Percentiles rank a stretch among this genome's conserved stretches.
phyloP scores from a whole-genome alignment of 2,329 filamentous ascomycete species.

The Ceratocystis colombiana region DNA sequence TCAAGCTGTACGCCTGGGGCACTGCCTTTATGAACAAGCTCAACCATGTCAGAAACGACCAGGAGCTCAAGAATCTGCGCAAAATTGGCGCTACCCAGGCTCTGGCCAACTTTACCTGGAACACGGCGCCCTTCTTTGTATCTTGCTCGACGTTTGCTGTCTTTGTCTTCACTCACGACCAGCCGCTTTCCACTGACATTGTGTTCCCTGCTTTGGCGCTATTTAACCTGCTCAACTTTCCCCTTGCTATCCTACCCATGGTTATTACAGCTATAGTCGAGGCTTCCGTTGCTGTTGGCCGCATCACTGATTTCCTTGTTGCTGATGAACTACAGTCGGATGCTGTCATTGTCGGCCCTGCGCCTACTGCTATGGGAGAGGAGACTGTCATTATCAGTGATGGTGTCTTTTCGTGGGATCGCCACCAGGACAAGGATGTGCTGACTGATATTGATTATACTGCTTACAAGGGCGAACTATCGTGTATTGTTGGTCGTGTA shows the following conservation, averaged over 20 bases:
- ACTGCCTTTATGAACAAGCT: slow-evolving; percentile 96
- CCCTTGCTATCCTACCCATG: slow-evolving; percentile 88
- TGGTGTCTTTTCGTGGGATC: slow-evolving; percentile 90
- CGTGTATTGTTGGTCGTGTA: slow-evolving; percentile 88
- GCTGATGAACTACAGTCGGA: slow-evolving; percentile 85
- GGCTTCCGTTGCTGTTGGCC: slow-evolving; percentile 80
- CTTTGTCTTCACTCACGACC: slow-evolving; percentile 74
- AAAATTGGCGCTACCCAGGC: slow-evolving; percentile 94
- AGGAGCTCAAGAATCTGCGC: slow-evolving; percentile 86
- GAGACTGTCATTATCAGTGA: slow-evolving; percentile 76
- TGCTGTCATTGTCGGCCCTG: slow-evolving; percentile 60
- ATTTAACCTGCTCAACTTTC: slow-evolving; percentile 94
- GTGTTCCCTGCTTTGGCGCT: slow-evolving; percentile 89
- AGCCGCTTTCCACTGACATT: slow-evolving; percentile 81
- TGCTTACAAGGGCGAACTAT: slow-evolving; percentile 84
- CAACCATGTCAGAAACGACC: slow-evolving; percentile 89
- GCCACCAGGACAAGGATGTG: slow-evolving; percentile 58
- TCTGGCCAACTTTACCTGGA: slow-evolving; percentile 96
- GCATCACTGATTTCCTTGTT: slow-evolving; percentile 72
- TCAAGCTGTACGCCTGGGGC: slow-evolving; percentile 97
- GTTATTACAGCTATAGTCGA: slow-evolving; percentile 95
- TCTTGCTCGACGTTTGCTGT: slow-evolving; percentile 94
- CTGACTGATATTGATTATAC: slow-evolving; percentile 79
- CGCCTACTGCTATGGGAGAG: slow-evolving; percentile 67
- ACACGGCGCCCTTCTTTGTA: slow-evolving; percentile 90